Conservation (phyloP, 208 protist genomes). For the Acanthamoeba culbertsoni region DNA sequence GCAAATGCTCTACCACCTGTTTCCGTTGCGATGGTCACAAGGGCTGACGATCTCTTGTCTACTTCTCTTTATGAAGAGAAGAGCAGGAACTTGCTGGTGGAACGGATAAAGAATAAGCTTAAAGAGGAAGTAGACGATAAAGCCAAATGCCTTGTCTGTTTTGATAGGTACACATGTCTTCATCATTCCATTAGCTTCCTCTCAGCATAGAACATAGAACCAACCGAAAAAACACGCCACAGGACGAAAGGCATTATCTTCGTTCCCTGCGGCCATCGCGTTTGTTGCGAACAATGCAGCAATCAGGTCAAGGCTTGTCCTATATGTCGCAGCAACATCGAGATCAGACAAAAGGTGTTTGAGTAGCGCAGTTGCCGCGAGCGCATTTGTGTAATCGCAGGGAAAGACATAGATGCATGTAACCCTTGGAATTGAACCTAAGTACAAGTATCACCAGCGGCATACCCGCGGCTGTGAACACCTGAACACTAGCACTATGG, state of each 20-base stretch:
- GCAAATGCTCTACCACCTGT: not conserved
- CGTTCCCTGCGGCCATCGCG: not conserved
- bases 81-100: not conserved
- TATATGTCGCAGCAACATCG: not conserved
- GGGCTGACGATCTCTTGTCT: not conserved
- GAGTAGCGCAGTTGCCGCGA: not conserved
- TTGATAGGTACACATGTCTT: not conserved
- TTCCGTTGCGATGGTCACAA: not conserved
- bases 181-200: not conserved
- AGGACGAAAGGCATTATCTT: slow-evolving; percentile 24
- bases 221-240: not conserved
- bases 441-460: not conserved
- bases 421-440: not conserved
- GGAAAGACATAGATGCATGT: too few relatives aligned
- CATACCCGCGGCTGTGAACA: too few relatives aligned
- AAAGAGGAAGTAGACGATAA: slow-evolving; percentile 22
- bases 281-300: not conserved
- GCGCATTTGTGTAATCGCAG: not conserved
- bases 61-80: not conserved
- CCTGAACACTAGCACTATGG: too few relatives aligned
- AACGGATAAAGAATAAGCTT: not conserved
- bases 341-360: slow-evolving; percentile 27
- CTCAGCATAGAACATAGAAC: not conserved
- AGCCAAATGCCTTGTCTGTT: not conserved
- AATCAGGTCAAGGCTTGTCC: not conserved